Percentiles rank a stretch among this genome's conserved stretches.
These are phyloP conservation scores for Leptosphaerulina australis DNA, from an alignment of 2,329 filamentous ascomycete species.

Conservation along the genomic window DNA sequence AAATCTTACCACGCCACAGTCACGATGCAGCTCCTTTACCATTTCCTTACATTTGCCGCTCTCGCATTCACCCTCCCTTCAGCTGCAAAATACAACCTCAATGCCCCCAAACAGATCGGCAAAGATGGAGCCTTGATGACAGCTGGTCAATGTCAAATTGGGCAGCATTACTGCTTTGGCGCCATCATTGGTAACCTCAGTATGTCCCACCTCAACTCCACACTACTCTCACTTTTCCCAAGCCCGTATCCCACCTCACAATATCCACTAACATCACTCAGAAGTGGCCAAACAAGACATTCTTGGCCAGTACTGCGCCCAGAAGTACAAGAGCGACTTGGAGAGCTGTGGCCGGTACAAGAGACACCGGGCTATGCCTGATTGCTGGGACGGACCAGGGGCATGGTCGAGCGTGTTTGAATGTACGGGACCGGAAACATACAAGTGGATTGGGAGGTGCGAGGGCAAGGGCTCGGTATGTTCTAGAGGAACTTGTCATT, in stretches of 20 bases:
- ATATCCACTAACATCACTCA: not conserved
- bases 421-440: slow-evolving; percentile 18
- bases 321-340: slow-evolving; percentile 23
- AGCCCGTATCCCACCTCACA: not conserved
- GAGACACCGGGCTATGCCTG: slow-evolving; percentile 15
- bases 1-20: not conserved
- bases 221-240: not conserved
- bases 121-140: not conserved
- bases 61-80: slow-evolving; percentile 14
- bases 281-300: slow-evolving; percentile 21
- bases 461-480: slow-evolving; percentile 4
- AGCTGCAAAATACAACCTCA: not conserved
- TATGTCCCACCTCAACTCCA: not conserved
- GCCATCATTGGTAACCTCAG: slow-evolving; percentile 20
- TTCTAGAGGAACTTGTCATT: slow-evolving; percentile 4
- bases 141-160: slow-evolving; percentile 13
- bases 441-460: slow-evolving; percentile 14
- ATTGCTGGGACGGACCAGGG: slow-evolving; percentile 21
- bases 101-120: not conserved
- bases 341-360: slow-evolving; percentile 27
- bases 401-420: slow-evolving; percentile 25
- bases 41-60: slow-evolving; percentile 1
- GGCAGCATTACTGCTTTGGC: slow-evolving; percentile 21
- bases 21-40: slow-evolving; percentile 7
- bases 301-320: slow-evolving; percentile 27